Conservation (phyloP, 1,284 basidiomycete genomes). For the Psilocybe mexicana region DNA sequence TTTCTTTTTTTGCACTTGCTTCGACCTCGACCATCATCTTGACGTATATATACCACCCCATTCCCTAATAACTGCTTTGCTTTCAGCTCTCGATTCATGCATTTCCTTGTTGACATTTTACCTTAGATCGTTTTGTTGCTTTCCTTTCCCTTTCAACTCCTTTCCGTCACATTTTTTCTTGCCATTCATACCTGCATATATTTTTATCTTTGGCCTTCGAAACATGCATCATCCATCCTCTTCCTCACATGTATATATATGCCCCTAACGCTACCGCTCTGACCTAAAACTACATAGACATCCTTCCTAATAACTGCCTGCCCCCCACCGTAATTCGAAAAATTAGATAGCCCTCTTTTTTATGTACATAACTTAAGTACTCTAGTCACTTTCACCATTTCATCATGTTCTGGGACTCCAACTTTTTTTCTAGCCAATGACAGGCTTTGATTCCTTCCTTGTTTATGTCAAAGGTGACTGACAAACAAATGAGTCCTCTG, state of each 20-base stretch:
- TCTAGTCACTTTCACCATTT: no score
- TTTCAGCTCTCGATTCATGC: conserved; percentile 25
- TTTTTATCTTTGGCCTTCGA: conserved; percentile 24
- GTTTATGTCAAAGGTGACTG: conserved; percentile 18
- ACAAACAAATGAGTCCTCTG: conserved; percentile 12
- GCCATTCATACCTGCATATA: conserved; percentile 28
- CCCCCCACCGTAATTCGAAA: neutral
- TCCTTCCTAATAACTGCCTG: neutral
- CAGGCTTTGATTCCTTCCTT: neutral
- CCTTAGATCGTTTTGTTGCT: conserved; percentile 24
- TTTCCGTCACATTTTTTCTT: conserved; percentile 21
- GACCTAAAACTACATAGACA: conserved; percentile 5
- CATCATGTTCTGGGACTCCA: neutral
- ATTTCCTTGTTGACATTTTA: conserved; percentile 15
- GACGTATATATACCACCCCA: conserved; percentile 22
- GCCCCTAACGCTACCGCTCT: neutral
- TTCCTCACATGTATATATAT: conserved; percentile 10
- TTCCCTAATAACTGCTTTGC: conserved; percentile 23
- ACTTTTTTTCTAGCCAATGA: neutral
- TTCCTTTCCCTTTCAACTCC: conserved; percentile 27
- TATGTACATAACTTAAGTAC: neutral
- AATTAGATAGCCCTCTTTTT: neutral
- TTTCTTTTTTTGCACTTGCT: conserved; percentile 1
- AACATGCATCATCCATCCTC: conserved; percentile 14
- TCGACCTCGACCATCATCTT: conserved; percentile 21